Evolutionary conservation across 1,139 yeast genomes (phyloP).

Genomic region (Hyphopichia fennica): DNA sequence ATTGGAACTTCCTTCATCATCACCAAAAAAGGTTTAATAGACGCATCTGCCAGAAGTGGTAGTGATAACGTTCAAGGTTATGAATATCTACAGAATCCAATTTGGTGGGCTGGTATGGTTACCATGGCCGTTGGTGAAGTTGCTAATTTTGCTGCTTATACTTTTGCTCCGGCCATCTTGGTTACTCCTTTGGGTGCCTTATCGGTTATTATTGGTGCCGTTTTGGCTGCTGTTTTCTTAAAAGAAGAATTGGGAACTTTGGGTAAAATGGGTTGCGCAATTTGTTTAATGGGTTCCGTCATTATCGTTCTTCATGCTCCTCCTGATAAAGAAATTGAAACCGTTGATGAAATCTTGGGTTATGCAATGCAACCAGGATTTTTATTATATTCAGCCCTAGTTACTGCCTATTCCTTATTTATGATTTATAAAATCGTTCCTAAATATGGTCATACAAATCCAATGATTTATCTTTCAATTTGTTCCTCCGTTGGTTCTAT

Average conservation of each 20-base stretch:
- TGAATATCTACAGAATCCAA: conserved; percentile 77
- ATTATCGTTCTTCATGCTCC: conserved; percentile 92
- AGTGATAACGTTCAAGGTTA: conserved; percentile 63
- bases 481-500: conserved; percentile 91
- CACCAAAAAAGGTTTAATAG: conserved; percentile 83
- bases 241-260: conserved; percentile 85
- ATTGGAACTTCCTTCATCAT: conserved; percentile 89
- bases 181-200: conserved; percentile 93
- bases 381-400: conserved; percentile 62
- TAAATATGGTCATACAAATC: conserved; percentile 73
- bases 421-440: conserved; percentile 88
- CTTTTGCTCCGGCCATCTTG: conserved; percentile 91
- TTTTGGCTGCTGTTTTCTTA: conserved; percentile 78
- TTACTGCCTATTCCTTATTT: conserved; percentile 64
- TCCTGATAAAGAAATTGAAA: conserved; percentile 82
- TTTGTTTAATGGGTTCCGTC: conserved; percentile 86
- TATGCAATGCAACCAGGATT: conserved; percentile 85
- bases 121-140: conserved; percentile 92
- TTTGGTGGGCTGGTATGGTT: conserved; percentile 94
- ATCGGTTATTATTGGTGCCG: conserved; percentile 88
- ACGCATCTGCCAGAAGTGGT: conserved; percentile 67
- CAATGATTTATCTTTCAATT: conserved; percentile 86
- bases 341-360: conserved; percentile 82
- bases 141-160: conserved; percentile 92
- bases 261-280: conserved; percentile 95